Evolutionary conservation across 352 stramenopile genomes (phyloP), one percentile per base, ranked within the genome.

Genomic region (Globisporangium canariense): DNA sequence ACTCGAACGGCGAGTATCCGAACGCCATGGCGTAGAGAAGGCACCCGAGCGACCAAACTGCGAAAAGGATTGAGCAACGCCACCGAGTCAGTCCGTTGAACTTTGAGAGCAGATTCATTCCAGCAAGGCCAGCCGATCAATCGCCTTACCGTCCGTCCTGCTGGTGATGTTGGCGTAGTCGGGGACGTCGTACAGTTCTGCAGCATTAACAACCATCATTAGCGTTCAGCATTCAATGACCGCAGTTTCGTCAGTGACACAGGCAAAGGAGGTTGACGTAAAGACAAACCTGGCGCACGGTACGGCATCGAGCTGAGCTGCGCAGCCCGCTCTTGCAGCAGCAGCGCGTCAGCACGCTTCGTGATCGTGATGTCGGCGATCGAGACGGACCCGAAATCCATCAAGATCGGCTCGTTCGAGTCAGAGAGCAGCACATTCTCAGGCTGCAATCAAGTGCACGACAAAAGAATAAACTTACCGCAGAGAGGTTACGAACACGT

Each of bases 1-100:
- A 94, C 66, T 97, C 90, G 51, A 96, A 96, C 11, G 90, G 90
- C 41, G 85, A 95, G 66, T 96, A 96, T 5, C 90, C 90, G 65
- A 96, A 96, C 43, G 85, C 84, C 76, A 96, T 91, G 30, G 88
- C 83, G 67, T 89, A 97, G 30, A 97, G 69, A 43, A 96, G 71
- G 64, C 88, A 96, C 4, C 90, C 90, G n/a, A 97, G 75, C 10
- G 86, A 94, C 88, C 88, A 97, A 3, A 97, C 88, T 89, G 34
- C 4, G 14, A 6, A 43, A 18, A 62, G 11, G 57, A 43, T 10
- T 22, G 38, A 65, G 2, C 28, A 38, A 4, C 30, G 14, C 1
- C 45, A n/a, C 7, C 36, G 11, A 41, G 34, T 56, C 41, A 62
- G 41, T 56, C 41, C 56, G 41, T 53, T 18, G 11, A 16, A 14